Evolutionary conservation across 495 filamentous ascomycete species (phyloP).

Genomic region (Penicillium diatomitis): DNA sequence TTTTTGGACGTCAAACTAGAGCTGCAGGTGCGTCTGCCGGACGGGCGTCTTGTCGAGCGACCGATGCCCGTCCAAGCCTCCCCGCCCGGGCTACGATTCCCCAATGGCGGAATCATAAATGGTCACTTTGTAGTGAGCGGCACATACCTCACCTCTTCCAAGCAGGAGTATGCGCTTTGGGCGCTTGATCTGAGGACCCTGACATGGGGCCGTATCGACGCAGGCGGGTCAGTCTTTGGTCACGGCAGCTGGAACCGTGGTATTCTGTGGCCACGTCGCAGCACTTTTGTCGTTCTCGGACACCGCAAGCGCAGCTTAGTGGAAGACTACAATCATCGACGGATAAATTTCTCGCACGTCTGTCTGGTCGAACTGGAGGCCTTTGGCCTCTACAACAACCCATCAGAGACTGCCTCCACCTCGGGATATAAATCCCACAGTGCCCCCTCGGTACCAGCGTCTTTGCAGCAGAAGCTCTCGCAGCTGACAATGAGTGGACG

Average conservation of each 20-base stretch:
- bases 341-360: slow-evolving; percentile 94
- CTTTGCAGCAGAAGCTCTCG: slow-evolving; percentile 47
- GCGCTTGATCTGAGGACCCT: slow-evolving; percentile 79
- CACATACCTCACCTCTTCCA: slow-evolving; percentile 92
- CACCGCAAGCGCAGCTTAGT: slow-evolving; percentile 90
- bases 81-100: slow-evolving; percentile 87
- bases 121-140: slow-evolving; percentile 95
- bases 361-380: slow-evolving; percentile 96
- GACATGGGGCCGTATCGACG: slow-evolving; percentile 92
- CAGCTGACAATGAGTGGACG: slow-evolving; percentile 63
- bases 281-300: slow-evolving; percentile 89
- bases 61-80: slow-evolving; percentile 80
- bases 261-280: slow-evolving; percentile 83
- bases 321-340: slow-evolving; percentile 94
- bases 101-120: slow-evolving; percentile 88
- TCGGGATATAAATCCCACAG: slow-evolving; percentile 76
- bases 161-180: slow-evolving; percentile 98
- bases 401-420: slow-evolving; percentile 62
- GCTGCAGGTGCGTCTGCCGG: slow-evolving; percentile 74
- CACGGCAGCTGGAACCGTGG: slow-evolving; percentile 97
- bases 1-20: slow-evolving; percentile 95
- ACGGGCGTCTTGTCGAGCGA: slow-evolving; percentile 79
- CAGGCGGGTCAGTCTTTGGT: slow-evolving; percentile 85
- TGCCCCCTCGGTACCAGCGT: slow-evolving; percentile 51
- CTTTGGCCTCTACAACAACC: slow-evolving; percentile 94